Percentiles rank a stretch among this genome's conserved stretches.
phyloP scores from a whole-genome alignment of 768 basidiomycete species.

The Boletales sp. region DNA sequence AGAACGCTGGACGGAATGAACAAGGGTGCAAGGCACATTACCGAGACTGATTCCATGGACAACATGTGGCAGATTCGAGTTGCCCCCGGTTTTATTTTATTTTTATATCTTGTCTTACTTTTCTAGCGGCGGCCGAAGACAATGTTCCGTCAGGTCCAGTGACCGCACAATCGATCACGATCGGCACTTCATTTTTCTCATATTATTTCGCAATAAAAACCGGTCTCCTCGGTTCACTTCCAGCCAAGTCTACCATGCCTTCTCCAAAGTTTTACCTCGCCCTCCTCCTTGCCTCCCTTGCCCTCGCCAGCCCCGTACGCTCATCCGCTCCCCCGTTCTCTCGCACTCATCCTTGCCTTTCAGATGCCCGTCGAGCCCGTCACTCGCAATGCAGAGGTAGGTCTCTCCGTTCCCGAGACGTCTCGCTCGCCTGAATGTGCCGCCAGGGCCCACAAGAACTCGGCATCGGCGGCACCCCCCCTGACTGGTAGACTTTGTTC shows the following conservation, averaged over 20 bases:
- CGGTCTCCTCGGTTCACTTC: conserved; percentile 6
- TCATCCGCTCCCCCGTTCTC: not conserved
- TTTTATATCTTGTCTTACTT: too few species aligned
- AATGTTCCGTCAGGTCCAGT: conserved; percentile 22
- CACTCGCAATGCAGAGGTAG: conserved; percentile 12
- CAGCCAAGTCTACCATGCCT: conserved; percentile 14
- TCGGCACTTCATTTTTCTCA: conserved; percentile 22
- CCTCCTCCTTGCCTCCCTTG: conserved; percentile 19
- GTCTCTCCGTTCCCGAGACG: too few species aligned
- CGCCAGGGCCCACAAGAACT: too few species aligned
- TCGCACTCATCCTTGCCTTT: not conserved
- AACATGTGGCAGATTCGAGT: too few species aligned
- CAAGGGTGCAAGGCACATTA: conserved; percentile 1
- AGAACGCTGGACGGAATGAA: not conserved
- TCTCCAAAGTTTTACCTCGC: conserved; percentile 16
- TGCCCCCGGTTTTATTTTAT: too few species aligned
- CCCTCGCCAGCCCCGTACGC: conserved; percentile 22
- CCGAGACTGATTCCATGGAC: not conserved
- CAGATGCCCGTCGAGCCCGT: conserved; percentile 13
- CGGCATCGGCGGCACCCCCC: conserved; percentile 8
- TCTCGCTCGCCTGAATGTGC: too few species aligned
- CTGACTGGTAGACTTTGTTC: conserved; percentile 25
- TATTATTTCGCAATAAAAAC: conserved; percentile 22
- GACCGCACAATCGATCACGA: conserved; percentile 18
- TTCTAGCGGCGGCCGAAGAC: conserved; percentile 20